Percentiles rank a stretch among this genome's conserved stretches.
These are phyloP conservation scores for Apium graveolens DNA, from an alignment of 129 eudicot species.

Conservation along the genomic window DNA sequence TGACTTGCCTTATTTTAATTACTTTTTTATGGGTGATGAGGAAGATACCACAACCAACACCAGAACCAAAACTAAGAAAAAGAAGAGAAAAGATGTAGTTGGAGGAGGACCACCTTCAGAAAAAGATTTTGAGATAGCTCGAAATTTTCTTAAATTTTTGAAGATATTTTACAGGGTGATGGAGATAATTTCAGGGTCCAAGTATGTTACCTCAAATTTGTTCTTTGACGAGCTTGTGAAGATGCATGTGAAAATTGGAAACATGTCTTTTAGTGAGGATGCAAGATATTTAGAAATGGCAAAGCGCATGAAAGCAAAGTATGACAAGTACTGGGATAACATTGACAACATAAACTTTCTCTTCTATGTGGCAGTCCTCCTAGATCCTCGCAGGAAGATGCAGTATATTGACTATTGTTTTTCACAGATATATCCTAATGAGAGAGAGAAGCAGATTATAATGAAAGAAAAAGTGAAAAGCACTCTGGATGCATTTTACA, in stretches of 20 bases:
- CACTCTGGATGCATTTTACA: neutral
- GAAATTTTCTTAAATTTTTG: neutral
- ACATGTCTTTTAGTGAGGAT: neutral
- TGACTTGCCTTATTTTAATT: neutral
- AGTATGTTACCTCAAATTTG: slow-evolving; percentile 11
- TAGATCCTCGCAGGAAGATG: slow-evolving; percentile 18
- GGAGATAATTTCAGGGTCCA: slow-evolving; percentile 8
- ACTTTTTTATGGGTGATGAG: neutral
- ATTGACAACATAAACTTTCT: slow-evolving; percentile 11
- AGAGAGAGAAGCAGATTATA: neutral
- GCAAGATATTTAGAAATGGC: slow-evolving; percentile 1
- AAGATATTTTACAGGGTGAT: slow-evolving; percentile 15
- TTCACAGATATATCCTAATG: neutral
- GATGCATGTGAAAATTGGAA: neutral
- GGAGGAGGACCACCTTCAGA: neutral
- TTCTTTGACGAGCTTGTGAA: slow-evolving; percentile 2
- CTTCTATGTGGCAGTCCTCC: slow-evolving; percentile 1
- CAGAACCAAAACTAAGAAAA: neutral
- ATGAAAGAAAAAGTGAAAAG: neutral
- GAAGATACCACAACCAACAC: neutral
- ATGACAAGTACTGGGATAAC: slow-evolving; percentile 20
- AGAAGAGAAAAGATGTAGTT: neutral
- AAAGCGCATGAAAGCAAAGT: slow-evolving; percentile 8
- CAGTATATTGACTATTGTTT: neutral
- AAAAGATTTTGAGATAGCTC: slow-evolving; percentile 3